Conservation (phyloP, 2,329 filamentous ascomycete genomes). For the Knufia fluminis region DNA sequence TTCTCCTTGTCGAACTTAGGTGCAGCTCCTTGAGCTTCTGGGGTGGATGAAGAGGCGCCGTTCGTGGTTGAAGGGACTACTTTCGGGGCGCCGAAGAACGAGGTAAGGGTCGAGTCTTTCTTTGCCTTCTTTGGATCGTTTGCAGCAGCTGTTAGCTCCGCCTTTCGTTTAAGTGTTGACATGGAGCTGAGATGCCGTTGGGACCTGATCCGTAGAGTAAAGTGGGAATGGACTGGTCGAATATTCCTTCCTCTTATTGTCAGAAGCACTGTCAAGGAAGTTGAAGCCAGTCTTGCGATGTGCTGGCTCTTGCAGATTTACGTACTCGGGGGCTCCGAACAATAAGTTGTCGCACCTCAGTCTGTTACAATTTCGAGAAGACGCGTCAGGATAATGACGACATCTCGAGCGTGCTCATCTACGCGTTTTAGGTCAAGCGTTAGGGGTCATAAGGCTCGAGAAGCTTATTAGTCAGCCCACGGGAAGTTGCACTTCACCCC, state of each 20-base stretch:
- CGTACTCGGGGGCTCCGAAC: no score
- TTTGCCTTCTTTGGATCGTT: slow-evolving; percentile 61
- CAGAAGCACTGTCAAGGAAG: not conserved
- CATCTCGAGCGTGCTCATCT: not conserved
- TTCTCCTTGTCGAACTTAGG: slow-evolving; percentile 74
- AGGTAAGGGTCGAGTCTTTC: slow-evolving; percentile 69
- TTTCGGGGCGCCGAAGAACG: slow-evolving; percentile 75
- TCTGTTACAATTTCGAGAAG: no score
- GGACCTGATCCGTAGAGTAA: not conserved
- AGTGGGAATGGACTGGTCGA: not conserved
- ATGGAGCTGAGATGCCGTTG: not conserved
- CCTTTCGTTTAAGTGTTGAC: slow-evolving; percentile 19
- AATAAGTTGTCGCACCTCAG: no score
- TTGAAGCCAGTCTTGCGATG: not conserved
- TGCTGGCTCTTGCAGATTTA: not conserved
- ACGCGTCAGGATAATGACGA: not conserved
- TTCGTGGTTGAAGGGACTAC: slow-evolving; percentile 25
- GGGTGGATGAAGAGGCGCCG: slow-evolving; percentile 22
- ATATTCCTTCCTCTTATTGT: not conserved
- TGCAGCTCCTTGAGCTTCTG: slow-evolving; percentile 22
- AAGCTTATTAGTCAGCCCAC: no score
- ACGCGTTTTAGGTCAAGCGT: not conserved
- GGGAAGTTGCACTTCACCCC: no score
- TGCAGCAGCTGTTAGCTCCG: slow-evolving; percentile 15
- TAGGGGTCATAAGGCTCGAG: no score